These are phyloP conservation scores for Linderniella brevidens DNA, from an alignment of 257 asterid species.

Conservation along the genomic window DNA sequence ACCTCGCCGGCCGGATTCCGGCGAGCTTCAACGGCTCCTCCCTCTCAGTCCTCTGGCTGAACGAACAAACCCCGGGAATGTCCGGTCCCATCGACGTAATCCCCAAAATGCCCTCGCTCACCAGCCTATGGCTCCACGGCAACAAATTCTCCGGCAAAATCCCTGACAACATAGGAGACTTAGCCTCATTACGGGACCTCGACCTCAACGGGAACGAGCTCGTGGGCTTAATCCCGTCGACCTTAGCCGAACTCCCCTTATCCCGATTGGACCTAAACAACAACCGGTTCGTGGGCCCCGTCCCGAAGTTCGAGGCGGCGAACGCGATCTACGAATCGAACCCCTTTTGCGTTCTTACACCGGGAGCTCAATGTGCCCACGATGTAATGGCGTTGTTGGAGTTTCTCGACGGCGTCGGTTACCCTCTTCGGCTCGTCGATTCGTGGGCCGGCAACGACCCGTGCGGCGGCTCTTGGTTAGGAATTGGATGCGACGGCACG, in stretches of 20 bases:
- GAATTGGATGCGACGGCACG: constrained; percentile 42
- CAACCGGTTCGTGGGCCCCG: constrained; percentile 66
- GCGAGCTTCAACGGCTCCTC: constrained; percentile 38
- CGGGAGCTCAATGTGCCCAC: constrained; percentile 40
- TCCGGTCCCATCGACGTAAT: constrained; percentile 51
- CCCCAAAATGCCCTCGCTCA: constrained; percentile 40
- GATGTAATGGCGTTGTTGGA: constrained; percentile 52
- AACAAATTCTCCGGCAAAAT: constrained; percentile 70
- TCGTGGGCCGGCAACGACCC: constrained; percentile 76
- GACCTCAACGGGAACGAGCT: constrained; percentile 57
- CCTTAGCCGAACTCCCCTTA: constrained; percentile 36
- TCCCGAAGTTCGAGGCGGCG: constrained; percentile 49
- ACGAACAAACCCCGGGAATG: constrained; percentile 54
- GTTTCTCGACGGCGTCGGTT: constrained; percentile 67
- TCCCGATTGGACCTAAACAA: constrained; percentile 52
- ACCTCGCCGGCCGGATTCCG: constrained; percentile 49
- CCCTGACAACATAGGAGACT: constrained; percentile 37
- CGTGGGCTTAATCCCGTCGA: constrained; percentile 56
- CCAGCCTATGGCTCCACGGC: constrained; percentile 80
- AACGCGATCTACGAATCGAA: constrained; percentile 32
- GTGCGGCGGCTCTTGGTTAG: constrained; percentile 45
- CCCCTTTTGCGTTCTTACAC: constrained; percentile 35
- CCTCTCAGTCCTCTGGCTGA: constrained; percentile 43
- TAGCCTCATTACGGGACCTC: constrained; percentile 37
- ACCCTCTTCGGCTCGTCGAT: constrained; percentile 46